Percentiles rank a stretch among this genome's conserved stretches.
phyloP scores from a whole-genome alignment of 2,329 filamentous ascomycete species.

The Dissoconium aciculare region DNA sequence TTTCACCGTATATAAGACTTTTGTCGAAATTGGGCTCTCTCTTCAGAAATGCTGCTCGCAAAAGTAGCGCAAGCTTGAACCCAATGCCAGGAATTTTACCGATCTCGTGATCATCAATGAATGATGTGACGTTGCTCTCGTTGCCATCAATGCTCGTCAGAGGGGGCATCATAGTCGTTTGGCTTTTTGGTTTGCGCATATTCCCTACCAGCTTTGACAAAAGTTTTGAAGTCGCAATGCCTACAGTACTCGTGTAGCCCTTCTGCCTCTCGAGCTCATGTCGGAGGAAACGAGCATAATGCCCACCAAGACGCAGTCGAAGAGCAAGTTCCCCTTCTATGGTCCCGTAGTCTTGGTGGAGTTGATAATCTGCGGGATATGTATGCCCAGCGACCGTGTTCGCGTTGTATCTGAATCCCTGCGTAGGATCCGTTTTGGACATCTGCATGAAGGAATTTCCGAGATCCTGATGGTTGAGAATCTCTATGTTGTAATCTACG shows the following conservation, averaged over 20 bases:
- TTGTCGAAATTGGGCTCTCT: slow-evolving; percentile 29
- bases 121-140: slow-evolving; percentile 43
- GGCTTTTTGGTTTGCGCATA: slow-evolving; percentile 70
- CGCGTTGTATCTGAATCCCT: slow-evolving; percentile 70
- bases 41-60: slow-evolving; percentile 46
- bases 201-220: slow-evolving; percentile 74
- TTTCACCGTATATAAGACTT: slow-evolving; percentile 35
- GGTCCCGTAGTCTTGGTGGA: neutral
- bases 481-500: slow-evolving; percentile 60
- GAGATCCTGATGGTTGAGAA: slow-evolving; percentile 54
- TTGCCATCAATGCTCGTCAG: slow-evolving; percentile 3
- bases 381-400: slow-evolving; percentile 49
- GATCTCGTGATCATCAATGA: slow-evolving; percentile 63
- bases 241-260: slow-evolving; percentile 77
- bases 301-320: slow-evolving; percentile 61
- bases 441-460: slow-evolving; percentile 65
- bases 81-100: slow-evolving; percentile 77
- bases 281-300: slow-evolving; percentile 63
- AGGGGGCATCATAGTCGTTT: slow-evolving; percentile 67
- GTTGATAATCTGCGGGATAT: slow-evolving; percentile 29
- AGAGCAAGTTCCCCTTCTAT: slow-evolving; percentile 23
- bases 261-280: slow-evolving; percentile 56
- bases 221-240: slow-evolving; percentile 75
- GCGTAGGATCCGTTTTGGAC: slow-evolving; percentile 54
- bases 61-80: slow-evolving; percentile 55